Conservation (phyloP, 768 basidiomycete genomes). For the Mycena rosella region DNA sequence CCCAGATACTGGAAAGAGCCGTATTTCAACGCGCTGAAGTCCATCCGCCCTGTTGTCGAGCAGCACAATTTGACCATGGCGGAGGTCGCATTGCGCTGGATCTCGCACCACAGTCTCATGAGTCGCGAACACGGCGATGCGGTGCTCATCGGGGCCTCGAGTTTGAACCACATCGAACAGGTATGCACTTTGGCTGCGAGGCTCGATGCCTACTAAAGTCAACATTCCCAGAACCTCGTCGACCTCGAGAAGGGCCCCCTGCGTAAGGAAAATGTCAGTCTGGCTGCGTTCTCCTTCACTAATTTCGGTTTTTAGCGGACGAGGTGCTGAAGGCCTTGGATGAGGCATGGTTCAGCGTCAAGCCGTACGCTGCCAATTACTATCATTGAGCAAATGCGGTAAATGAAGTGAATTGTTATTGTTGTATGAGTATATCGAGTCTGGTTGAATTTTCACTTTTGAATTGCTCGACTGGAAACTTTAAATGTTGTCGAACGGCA, state of each 20-base stretch:
- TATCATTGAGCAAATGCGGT: conserved; percentile 10
- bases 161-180: conserved; percentile 55
- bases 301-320: conserved; percentile 14
- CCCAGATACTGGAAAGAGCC: conserved; percentile 44
- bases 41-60: conserved; percentile 38
- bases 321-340: conserved; percentile 22
- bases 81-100: conserved; percentile 62
- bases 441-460: too few species aligned
- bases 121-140: conserved; percentile 48
- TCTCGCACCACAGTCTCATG: conserved; percentile 58
- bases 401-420: too few species aligned
- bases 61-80: conserved; percentile 53
- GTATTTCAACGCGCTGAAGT: conserved; percentile 40
- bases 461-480: too few species aligned
- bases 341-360: conserved; percentile 15
- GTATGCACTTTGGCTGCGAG: conserved; percentile 1
- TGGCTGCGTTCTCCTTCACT: neutral
- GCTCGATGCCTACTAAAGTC: neutral
- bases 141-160: conserved; percentile 62
- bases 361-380: conserved; percentile 4
- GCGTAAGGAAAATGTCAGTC: conserved; percentile 21
- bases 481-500: too few species aligned
- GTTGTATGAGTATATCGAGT: too few species aligned
- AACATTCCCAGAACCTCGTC: conserved; percentile 38
- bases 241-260: conserved; percentile 44